Base-by-base conservation (phyloP, 2,329 filamentous ascomycete species). In the Eutypa lata region DNA sequence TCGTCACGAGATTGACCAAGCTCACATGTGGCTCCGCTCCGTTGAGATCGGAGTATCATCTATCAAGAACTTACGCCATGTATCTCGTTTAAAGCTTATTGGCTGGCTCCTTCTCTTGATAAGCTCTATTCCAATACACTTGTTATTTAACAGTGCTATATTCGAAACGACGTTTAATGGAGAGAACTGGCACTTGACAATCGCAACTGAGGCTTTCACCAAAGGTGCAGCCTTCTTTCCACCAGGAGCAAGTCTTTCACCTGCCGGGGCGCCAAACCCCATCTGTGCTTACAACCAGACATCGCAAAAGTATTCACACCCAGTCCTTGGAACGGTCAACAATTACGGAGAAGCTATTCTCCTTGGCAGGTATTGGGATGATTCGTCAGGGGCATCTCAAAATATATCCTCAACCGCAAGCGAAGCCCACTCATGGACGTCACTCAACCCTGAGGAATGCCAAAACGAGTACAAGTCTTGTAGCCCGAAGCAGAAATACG, bases 31-130 rank as follows among this genome's bases (percentile, higher is more conserved):
- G 38, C 63, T 67, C 2, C 62, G 59, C 16, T 76, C 71, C 69
- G 61, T 78, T 1, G 69, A 73, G 46, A 71, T 77, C 47, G 75
- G 78, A 1, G 58, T 75, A 2, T 62, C 70, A 2, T 73, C 70
- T 51, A n/a, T 70, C 1, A 62, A 72, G 2, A 76, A 73, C 52
- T 28, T 74, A 8, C 44, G 42, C 11, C 18, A 7, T 7, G 28
- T 53, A 4, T 37, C 46, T 22, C 21, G 2, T 7, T 48, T 48
- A 14, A 54, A 54, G 46, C 24, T 47, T 2, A 16, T 24, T 6
- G 48, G 35, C 31, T 54, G 52, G 49, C 3, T 52, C 1, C 16
- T 50, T 16, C 21, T 57, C 13, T 22, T 54, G 11, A 35, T 54
- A 3, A 51, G 48, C 38, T 54, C 52, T 4, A 26, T 57, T 7